Base-by-base conservation (phyloP, 148 eudicot genomes). In the Agrostemma githago region DNA sequence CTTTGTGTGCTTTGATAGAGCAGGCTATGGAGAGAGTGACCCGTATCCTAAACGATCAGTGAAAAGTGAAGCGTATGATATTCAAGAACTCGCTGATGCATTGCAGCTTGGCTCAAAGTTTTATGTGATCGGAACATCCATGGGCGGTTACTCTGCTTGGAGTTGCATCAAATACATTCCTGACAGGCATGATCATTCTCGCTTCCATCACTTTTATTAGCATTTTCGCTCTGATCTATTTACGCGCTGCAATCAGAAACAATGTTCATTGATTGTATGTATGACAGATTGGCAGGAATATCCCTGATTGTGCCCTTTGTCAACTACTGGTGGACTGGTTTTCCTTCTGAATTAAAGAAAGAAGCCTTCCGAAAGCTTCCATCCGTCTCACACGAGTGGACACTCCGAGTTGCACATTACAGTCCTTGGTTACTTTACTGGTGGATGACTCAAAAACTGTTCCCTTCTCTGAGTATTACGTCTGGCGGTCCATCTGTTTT, bases 11-110 rank as follows among this genome's bases (percentile, higher is more conserved):
- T 92, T 72, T 72, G 97, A 92, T 66, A 82, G 94, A 80, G 84
- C 94, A 37, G 97, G 97, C 39, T 92, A 92, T 79, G 94, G 94
- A 56, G 94, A 92, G 72, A 92, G 97, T 65, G 94, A 89, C 79
- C 90, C 97, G 64, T 51, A 88, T 79, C 92, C 97, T 53, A 64
- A 73, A 12, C 87, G 92, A 8, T 71, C 89, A 8, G 88, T 85
- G 65, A 86, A 83, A 72, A 89, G 90, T 72, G 92, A 88, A 74
- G 89, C 91, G 44, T 81, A 73, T 62, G 95, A 92, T 76, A 79
- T 92, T 71, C 83, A 89, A 79, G 90, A 92, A 80, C 84, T 92
- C 15, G 97, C 90, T 34, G 97, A 92, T 74, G 82, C 78, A 37
- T 76, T 89, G 81, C 76, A 83, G 60, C 72, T 92, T 58, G 95